phyloP scores from a whole-genome alignment of 2,329 filamentous ascomycete genomes.

The Orbilia oligospora region DNA sequence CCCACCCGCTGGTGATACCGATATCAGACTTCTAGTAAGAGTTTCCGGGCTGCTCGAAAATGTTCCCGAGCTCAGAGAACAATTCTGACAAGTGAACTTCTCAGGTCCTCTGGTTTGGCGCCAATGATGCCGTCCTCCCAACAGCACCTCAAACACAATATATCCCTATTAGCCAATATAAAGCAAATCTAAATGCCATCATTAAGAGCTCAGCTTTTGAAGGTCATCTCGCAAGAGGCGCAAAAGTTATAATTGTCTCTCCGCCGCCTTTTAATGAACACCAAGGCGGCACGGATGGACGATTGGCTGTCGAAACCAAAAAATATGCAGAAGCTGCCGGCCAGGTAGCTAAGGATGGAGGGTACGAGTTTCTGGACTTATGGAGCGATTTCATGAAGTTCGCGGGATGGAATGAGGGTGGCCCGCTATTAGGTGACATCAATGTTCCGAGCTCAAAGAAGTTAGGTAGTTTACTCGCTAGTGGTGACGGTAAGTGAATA shows the following conservation, averaged over 20 bases:
- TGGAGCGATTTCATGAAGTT: constrained; percentile 82
- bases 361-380: constrained; percentile 80
- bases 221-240: constrained; percentile 73
- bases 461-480: constrained; percentile 70
- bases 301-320: constrained; percentile 75
- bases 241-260: constrained; percentile 82
- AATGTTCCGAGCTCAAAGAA: constrained; percentile 73
- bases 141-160: constrained; percentile 79
- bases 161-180: constrained; percentile 81
- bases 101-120: constrained; percentile 84
- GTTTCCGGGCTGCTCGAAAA: not conserved
- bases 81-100: not conserved
- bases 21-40: constrained; percentile 78
- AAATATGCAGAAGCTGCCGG: constrained; percentile 77
- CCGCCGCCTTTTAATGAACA: constrained; percentile 78
- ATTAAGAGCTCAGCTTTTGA: constrained; percentile 78
- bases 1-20: constrained; percentile 75
- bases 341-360: constrained; percentile 72
- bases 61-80: not conserved
- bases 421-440: constrained; percentile 72
- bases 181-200: constrained; percentile 79
- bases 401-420: constrained; percentile 71
- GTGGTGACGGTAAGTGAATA: constrained; percentile 70
- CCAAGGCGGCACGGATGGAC: constrained; percentile 67
- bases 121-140: constrained; percentile 86